Conservation (phyloP, 2,329 filamentous ascomycete genomes). For the Colletotrichum orchidophilum region DNA sequence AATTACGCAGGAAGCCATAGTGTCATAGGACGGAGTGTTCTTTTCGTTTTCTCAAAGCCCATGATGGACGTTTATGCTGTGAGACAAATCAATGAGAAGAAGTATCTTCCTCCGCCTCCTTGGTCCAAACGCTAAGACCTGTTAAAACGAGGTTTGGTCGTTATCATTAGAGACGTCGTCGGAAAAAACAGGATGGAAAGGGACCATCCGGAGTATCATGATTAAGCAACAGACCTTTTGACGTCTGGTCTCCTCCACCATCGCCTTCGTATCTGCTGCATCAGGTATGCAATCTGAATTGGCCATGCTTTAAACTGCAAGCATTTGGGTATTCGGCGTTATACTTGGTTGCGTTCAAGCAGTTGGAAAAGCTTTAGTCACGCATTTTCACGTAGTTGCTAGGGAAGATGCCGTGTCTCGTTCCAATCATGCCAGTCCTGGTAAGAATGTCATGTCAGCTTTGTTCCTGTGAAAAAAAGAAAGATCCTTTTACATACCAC, state of each 20-base stretch:
- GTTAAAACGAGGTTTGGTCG: not conserved
- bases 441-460: not conserved
- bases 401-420: constrained; percentile 90
- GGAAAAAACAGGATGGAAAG: constrained; percentile 21
- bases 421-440: constrained; percentile 89
- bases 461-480: not conserved
- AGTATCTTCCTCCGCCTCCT: not conserved
- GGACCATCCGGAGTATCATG: constrained; percentile 29
- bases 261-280: not conserved
- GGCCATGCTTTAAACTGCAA: not conserved
- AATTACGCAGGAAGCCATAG: not conserved
- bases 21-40: not conserved
- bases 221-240: constrained; percentile 10
- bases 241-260: not conserved
- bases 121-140: constrained; percentile 21
- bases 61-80: constrained; percentile 19
- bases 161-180: constrained; percentile 19
- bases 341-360: not conserved
- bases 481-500: constrained; percentile 71
- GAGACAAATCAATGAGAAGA: constrained; percentile 1
- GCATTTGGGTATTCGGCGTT: constrained; percentile 16
- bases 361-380: constrained; percentile 51
- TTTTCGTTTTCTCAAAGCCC: not conserved
- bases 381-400: constrained; percentile 79
- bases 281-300: not conserved